These are phyloP conservation scores for Cubamyces sp. DNA, from an alignment of 768 basidiomycete genomes.

Conservation along the genomic window DNA sequence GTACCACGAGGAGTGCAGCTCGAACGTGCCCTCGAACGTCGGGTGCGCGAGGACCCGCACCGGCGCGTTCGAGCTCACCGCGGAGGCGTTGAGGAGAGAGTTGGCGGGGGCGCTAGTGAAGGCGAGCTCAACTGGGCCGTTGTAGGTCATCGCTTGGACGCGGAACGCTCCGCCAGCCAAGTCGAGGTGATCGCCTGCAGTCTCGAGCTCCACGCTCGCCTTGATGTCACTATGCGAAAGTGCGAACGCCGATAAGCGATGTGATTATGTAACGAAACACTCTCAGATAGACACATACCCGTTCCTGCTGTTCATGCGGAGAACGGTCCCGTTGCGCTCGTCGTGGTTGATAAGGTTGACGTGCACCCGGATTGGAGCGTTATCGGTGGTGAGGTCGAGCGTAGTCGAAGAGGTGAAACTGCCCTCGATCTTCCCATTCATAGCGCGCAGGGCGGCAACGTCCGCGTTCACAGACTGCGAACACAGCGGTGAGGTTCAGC, in stretches of 20 bases:
- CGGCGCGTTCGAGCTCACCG: conserved; percentile 40
- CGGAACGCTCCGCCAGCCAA: conserved; percentile 37
- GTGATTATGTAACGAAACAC: neutral
- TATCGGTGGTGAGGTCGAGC: conserved; percentile 40
- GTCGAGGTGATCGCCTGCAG: conserved; percentile 22
- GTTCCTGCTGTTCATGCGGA: conserved; percentile 46
- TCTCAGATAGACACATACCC: conserved; percentile 38
- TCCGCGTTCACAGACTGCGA: neutral
- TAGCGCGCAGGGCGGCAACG: conserved; percentile 9
- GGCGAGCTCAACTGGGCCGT: conserved; percentile 37
- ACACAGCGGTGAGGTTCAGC: neutral
- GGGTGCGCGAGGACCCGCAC: conserved; percentile 36
- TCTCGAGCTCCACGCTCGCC: conserved; percentile 34
- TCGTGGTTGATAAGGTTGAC: conserved; percentile 43
- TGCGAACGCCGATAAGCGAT: neutral
- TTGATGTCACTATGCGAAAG: conserved; percentile 39
- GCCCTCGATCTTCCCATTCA: conserved; percentile 43
- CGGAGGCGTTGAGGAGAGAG: conserved; percentile 38
- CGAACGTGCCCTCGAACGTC: conserved; percentile 48
- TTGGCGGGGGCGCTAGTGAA: conserved; percentile 41
- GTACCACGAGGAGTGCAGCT: conserved; percentile 33
- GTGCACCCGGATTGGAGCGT: conserved; percentile 39
- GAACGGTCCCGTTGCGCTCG: conserved; percentile 30
- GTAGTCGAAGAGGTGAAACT: conserved; percentile 38
- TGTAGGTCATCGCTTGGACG: conserved; percentile 38